These are phyloP conservation scores for Penstemon barbatus DNA, from an alignment of 257 asterid genomes.

Conservation along the genomic window DNA sequence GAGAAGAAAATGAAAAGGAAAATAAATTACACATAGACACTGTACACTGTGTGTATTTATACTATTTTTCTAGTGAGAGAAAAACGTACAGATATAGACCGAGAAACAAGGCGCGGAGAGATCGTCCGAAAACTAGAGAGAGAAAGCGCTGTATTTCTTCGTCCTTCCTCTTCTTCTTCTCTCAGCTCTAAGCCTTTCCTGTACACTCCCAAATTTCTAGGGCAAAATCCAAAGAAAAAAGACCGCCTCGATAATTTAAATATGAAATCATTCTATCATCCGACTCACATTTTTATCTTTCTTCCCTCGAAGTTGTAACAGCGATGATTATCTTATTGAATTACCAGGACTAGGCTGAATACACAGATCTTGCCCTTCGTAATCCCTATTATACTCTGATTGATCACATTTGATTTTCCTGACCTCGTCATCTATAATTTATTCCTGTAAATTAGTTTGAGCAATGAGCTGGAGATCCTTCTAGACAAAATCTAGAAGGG, in stretches of 20 bases:
- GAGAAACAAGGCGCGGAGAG: slow-evolving; percentile 99
- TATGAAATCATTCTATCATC: slow-evolving; percentile 24
- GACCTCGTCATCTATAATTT: slow-evolving; percentile 3
- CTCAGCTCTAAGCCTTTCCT: slow-evolving; percentile 40
- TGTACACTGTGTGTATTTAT: not conserved
- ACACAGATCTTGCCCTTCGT: slow-evolving; percentile 61
- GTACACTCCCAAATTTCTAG: slow-evolving; percentile 45
- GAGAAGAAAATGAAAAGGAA: slow-evolving; percentile 10
- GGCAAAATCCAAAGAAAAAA: slow-evolving; percentile 44
- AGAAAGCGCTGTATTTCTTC: slow-evolving; percentile 43
- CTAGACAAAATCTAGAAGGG: slow-evolving; percentile 64
- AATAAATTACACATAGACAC: not conserved
- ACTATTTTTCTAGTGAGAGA: slow-evolving; percentile 39
- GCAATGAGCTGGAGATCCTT: slow-evolving; percentile 60
- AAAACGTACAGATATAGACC: slow-evolving; percentile 44
- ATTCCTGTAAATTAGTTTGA: slow-evolving; percentile 30
- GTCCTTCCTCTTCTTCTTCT: slow-evolving; percentile 31
- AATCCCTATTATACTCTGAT: slow-evolving; percentile 42
- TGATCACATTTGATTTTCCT: slow-evolving; percentile 40
- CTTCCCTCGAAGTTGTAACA: slow-evolving; percentile 12
- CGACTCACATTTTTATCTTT: slow-evolving; percentile 32
- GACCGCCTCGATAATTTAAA: slow-evolving; percentile 38
- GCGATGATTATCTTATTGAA: slow-evolving; percentile 27
- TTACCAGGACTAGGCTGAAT: slow-evolving; percentile 33
- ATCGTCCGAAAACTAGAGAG: slow-evolving; percentile 67